Evolutionary conservation across 192 early-diverging fungal species (phyloP).

Genomic region (Dispira parvispora): DNA sequence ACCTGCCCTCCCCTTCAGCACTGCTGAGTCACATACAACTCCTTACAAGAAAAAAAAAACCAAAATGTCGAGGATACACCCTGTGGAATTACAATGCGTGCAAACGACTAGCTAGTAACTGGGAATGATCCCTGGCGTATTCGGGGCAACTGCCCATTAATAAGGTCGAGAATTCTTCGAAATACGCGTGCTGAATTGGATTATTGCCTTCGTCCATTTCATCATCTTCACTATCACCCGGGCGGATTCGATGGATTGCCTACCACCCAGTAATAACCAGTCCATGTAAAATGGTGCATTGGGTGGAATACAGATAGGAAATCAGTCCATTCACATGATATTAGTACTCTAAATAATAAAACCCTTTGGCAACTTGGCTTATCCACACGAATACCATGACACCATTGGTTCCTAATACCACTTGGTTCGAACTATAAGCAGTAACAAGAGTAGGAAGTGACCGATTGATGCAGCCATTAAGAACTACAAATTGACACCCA

Average conservation of each 20-base stretch:
- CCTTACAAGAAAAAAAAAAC: neutral
- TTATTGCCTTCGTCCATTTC: neutral
- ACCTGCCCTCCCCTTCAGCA: neutral
- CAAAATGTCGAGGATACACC: neutral
- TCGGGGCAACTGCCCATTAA: neutral
- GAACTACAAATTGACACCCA: neutral
- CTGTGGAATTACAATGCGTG: neutral
- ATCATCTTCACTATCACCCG: neutral
- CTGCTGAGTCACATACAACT: neutral
- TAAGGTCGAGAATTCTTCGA: neutral
- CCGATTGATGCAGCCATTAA: neutral
- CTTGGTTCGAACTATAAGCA: neutral
- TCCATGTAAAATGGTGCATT: too few relatives aligned
- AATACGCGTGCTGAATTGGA: neutral
- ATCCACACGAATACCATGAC: neutral
- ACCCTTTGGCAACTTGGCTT: neutral
- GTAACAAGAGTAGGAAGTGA: neutral
- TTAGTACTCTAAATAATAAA: too few relatives aligned
- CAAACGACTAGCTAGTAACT: neutral
- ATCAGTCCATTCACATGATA: too few relatives aligned
- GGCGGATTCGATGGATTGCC: too few relatives aligned
- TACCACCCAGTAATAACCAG: too few relatives aligned
- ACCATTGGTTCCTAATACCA: neutral
- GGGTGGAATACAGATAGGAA: too few relatives aligned
- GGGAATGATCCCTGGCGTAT: neutral